These are phyloP conservation scores for Phylloporus scabripes DNA, from an alignment of 768 basidiomycete species.

Conservation along the genomic window DNA sequence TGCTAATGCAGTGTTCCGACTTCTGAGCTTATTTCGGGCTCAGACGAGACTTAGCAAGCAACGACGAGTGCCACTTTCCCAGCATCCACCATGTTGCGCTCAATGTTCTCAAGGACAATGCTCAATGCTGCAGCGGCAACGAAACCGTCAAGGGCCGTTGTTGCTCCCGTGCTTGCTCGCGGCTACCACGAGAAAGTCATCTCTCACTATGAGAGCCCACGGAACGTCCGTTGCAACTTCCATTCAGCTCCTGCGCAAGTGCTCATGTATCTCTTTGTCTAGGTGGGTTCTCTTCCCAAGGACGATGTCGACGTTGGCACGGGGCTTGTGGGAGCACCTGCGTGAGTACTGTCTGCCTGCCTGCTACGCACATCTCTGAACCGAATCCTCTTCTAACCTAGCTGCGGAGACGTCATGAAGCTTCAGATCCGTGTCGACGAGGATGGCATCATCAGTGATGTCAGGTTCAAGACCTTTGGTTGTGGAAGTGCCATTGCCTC, in stretches of 20 bases:
- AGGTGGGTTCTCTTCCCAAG: conserved; percentile 98
- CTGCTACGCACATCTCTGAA: conserved; percentile 13
- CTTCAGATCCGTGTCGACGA: conserved; percentile 97
- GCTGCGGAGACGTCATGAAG: conserved; percentile 99
- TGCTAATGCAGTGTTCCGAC: background rate
- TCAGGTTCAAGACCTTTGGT: conserved; percentile 99
- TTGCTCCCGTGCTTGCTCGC: conserved; percentile 55
- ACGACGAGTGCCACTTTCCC: conserved; percentile 17
- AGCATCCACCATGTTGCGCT: conserved; percentile 62
- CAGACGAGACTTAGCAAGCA: conserved; percentile 14
- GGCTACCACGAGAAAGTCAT: conserved; percentile 95
- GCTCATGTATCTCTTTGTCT: conserved; percentile 39
- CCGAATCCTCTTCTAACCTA: conserved; percentile 28
- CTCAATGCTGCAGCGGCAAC: conserved; percentile 43
- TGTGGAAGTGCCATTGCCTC: conserved; percentile 98
- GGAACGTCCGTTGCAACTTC: conserved; percentile 67
- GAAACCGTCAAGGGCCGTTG: conserved; percentile 32
- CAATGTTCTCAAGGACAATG: conserved; percentile 48
- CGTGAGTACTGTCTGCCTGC: conserved; percentile 48
- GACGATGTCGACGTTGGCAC: conserved; percentile 89
- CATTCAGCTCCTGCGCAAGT: conserved; percentile 36
- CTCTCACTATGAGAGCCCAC: conserved; percentile 94
- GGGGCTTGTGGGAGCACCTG: conserved; percentile 95
- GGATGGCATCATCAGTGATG: conserved; percentile 91
- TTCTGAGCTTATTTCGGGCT: conserved; percentile 19